These are phyloP conservation scores for Pseudocohnilembus persalinus DNA, from an alignment of 169 alveolate species.

Conservation along the genomic window DNA sequence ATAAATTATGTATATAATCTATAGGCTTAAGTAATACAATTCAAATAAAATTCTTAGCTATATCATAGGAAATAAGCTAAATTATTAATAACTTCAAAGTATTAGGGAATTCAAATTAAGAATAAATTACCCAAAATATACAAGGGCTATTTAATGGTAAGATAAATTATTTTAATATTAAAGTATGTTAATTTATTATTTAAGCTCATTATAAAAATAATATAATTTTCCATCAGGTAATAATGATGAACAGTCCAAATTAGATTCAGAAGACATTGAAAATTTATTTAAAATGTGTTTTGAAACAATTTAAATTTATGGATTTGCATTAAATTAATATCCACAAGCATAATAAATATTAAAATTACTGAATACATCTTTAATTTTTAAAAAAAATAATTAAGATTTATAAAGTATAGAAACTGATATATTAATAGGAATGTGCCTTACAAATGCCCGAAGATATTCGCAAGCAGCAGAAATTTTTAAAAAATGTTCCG, in stretches of 20 bases:
- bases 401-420: constrained; percentile 15
- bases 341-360: constrained; percentile 19
- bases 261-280: not conserved
- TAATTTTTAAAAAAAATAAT: constrained; percentile 29
- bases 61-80: too few relatives aligned
- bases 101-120: not conserved
- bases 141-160: not conserved
- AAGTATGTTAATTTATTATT: not conserved
- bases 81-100: too few relatives aligned
- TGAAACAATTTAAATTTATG: constrained; percentile 13
- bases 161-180: too few relatives aligned
- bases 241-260: not conserved
- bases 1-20: too few relatives aligned
- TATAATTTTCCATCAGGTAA: not conserved
- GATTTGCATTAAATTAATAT: not conserved
- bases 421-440: constrained; percentile 37
- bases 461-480: constrained; percentile 43
- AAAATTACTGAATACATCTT: constrained; percentile 28
- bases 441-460: constrained; percentile 31
- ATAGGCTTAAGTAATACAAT: too few relatives aligned
- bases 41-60: too few relatives aligned
- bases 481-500: constrained; percentile 33
- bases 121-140: not conserved
- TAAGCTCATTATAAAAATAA: too few relatives aligned
- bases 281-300: constrained; percentile 19